Evolutionary conservation across 2,329 filamentous ascomycete genomes (phyloP), one percentile per base, ranked within the genome.

Genomic region (Beauveria rudraprayagi): DNA sequence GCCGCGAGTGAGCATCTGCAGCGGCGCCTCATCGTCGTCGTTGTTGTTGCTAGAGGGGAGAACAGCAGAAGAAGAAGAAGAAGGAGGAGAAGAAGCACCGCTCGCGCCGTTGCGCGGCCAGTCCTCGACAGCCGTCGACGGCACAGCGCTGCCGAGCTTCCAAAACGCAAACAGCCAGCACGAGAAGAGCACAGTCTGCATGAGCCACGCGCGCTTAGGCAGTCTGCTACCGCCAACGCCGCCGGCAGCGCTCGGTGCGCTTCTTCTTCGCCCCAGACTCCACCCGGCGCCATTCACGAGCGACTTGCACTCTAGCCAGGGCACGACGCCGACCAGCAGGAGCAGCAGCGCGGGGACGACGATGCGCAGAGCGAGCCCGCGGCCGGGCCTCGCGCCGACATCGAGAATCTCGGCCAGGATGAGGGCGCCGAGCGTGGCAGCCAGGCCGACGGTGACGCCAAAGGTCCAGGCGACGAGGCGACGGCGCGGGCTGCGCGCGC

Each of bases 331-430:
- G 30, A 95, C 82, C 28, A 94, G 81, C 64, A 92, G 75, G 44
- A 91, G 80, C 30, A 95, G 75, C 47, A 96, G 77, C 22, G 84
- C 83, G 7, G 87, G 84, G 28, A 95, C 83, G 0, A 88, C 91
- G 34, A 88, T 74, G 61, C 84, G 80, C 66, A 95, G 78, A 24
- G 88, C 90, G 30, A 88, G 70, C 24, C 82, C 83, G 62, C 91
- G 80, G 14, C 89, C 90, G 37, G 78, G 77, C 7, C 85, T 80
- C 65, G 87, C 82, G n/a, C 91, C 80, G 5, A 88, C 80, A 68
- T 91, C 90, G 28, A 89, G 86, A 48, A 96, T 90, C 73, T 96
- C 91, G 67, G 90, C 91, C 9, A 96, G 80, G 51, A 96, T 89
- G 66, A 96, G 76, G 73, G 92, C 87, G 3, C 86, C 90, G 51